A percentile compares a stretch with the other conserved stretches of the same genome.
Evolutionary conservation across 805 yeast genomes (phyloP).

Genomic region (Sungouiozyma ichnusensis): DNA sequence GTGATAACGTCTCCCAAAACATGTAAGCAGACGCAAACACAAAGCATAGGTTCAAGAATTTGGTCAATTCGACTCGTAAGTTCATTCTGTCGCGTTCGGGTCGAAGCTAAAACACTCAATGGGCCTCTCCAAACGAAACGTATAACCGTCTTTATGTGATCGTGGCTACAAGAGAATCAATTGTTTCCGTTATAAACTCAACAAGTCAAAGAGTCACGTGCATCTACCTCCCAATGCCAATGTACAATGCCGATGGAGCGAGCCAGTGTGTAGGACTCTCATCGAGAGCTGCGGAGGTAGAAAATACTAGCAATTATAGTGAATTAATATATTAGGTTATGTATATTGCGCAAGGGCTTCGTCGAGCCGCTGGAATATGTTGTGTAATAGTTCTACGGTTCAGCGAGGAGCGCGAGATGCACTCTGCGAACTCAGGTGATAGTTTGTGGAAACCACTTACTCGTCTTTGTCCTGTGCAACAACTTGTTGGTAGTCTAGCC

Average conservation of each 20-base stretch:
- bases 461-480: constrained; percentile 11
- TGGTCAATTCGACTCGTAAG: constrained; percentile 49
- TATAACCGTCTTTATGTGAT: too few species aligned
- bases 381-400: background rate
- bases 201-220: background rate
- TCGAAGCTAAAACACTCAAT: background rate
- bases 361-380: background rate
- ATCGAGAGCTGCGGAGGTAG: too few species aligned
- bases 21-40: constrained; percentile 83
- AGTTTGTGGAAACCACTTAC: too few species aligned
- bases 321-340: background rate
- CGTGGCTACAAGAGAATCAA: too few species aligned
- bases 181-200: too few species aligned
- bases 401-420: background rate
- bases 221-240: too few species aligned
- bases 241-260: too few species aligned
- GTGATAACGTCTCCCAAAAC: constrained; percentile 76
- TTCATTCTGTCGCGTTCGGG: constrained; percentile 35
- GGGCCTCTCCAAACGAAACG: background rate
- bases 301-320: too few species aligned
- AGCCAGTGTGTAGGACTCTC: too few species aligned
- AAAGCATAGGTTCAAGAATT: constrained; percentile 61
- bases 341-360: background rate
- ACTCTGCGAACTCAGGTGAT: background rate
- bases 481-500: constrained; percentile 55